Evolutionary conservation across 139 green algal genomes (phyloP).

Genomic region (Yamagishiella unicocca): DNA sequence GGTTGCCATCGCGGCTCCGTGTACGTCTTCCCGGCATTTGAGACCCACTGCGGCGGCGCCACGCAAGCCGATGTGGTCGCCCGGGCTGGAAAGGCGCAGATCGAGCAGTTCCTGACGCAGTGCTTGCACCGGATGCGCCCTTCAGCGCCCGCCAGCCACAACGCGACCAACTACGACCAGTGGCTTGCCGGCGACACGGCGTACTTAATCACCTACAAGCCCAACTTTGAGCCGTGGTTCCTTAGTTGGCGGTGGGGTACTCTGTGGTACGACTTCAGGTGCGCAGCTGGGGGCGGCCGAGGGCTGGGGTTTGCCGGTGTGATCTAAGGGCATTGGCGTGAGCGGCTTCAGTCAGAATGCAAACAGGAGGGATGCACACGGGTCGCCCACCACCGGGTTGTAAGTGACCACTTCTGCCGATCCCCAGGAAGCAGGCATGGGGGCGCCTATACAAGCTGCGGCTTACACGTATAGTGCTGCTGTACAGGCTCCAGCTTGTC

Average conservation of each 20-base stretch:
- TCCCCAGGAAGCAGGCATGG: too few relatives aligned
- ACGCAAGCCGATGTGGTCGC: not conserved
- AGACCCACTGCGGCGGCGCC: not conserved
- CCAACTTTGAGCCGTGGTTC: constrained; percentile 35
- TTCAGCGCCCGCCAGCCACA: constrained; percentile 6
- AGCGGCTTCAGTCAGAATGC: too few relatives aligned
- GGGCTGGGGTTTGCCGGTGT: too few relatives aligned
- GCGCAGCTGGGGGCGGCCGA: too few relatives aligned
- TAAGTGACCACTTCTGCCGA: too few relatives aligned
- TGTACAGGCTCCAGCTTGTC: too few relatives aligned
- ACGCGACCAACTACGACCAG: constrained; percentile 1
- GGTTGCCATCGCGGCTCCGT: not conserved
- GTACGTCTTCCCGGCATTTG: constrained; percentile 29
- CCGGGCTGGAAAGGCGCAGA: not conserved
- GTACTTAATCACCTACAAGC: not conserved
- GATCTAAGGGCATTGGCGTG: too few relatives aligned
- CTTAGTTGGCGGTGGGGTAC: constrained; percentile 28
- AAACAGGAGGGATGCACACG: too few relatives aligned
- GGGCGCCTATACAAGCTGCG: too few relatives aligned
- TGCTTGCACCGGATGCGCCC: constrained; percentile 23
- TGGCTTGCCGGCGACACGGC: not conserved
- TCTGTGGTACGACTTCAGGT: constrained; percentile 43
- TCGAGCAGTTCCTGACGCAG: not conserved
- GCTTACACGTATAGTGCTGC: too few relatives aligned
- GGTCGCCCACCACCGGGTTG: too few relatives aligned